These are phyloP conservation scores for Apiospora rasikravindrae DNA, from an alignment of 2,329 filamentous ascomycete genomes.

Conservation along the genomic window DNA sequence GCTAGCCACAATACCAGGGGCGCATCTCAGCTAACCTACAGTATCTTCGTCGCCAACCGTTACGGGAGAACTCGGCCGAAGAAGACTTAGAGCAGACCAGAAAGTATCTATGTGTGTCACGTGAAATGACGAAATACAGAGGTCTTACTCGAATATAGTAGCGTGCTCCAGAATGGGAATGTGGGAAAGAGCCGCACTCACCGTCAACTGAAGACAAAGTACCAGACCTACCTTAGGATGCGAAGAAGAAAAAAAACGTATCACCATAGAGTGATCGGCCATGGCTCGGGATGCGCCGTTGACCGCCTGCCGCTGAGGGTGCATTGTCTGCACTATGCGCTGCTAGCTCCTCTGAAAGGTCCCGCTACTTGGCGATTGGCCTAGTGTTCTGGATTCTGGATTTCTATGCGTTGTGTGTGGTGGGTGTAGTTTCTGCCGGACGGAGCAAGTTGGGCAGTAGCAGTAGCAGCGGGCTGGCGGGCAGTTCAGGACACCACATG, in stretches of 20 bases:
- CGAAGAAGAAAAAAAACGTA: neutral
- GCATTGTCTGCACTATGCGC: neutral
- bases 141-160: neutral
- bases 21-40: neutral
- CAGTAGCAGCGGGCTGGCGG: no score
- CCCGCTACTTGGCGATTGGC: neutral
- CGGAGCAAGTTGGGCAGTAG: no score
- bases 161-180: neutral
- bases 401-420: neutral
- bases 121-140: constrained; percentile 13
- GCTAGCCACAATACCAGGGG: no score
- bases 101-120: neutral
- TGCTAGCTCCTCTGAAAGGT: neutral
- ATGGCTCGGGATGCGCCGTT: constrained; percentile 8
- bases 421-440: neutral
- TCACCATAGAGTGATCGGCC: constrained; percentile 7
- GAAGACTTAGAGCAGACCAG: no score
- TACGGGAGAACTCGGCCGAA: neutral
- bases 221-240: neutral
- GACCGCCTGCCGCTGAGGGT: constrained; percentile 6
- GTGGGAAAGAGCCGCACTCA: neutral
- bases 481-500: no score
- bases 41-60: neutral
- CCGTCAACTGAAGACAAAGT: neutral
- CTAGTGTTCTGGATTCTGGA: neutral